A percentile compares a stretch with the other conserved stretches of the same genome.
phyloP scores from a whole-genome alignment of 306 rosid species.

The Lathyrus tuberosus region DNA sequence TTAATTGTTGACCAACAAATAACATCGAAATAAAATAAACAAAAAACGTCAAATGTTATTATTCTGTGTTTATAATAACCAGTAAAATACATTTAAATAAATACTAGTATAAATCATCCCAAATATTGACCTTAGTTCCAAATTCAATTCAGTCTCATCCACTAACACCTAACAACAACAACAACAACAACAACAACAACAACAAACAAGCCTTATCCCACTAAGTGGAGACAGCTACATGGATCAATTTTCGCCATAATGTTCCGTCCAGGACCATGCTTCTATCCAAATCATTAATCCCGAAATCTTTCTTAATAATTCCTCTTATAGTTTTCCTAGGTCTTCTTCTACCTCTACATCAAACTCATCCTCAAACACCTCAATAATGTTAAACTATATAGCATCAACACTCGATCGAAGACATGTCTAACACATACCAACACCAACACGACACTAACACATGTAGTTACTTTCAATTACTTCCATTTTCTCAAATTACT shows the following conservation, averaged over 20 bases:
- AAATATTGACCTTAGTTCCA: conserved; percentile 33
- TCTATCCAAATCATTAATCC: too few species aligned
- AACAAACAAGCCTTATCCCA: too few species aligned
- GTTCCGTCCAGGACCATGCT: too few species aligned
- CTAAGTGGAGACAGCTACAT: too few species aligned
- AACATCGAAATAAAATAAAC: conserved; percentile 13
- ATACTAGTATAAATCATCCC: background rate
- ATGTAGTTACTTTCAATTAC: background rate
- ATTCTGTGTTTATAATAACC: background rate
- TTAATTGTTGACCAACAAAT: conserved; percentile 35
- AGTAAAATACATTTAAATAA: conserved; percentile 3
- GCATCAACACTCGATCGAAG: background rate
- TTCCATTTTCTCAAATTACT: background rate
- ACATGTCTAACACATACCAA: background rate
- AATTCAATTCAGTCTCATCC: conserved; percentile 26
- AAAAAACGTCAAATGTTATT: conserved; percentile 12
- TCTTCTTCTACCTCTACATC: too few species aligned
- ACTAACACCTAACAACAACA: conserved; percentile 14
- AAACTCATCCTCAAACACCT: background rate
- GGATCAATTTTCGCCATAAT: too few species aligned
- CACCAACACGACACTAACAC: background rate
- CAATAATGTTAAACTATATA: background rate
- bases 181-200: too few species aligned
- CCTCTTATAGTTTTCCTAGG: too few species aligned
- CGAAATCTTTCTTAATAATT: too few species aligned